Percentiles rank a stretch among this genome's conserved stretches.
phyloP scores from a whole-genome alignment of 169 alveolate species.

The Cystoisospora suis region DNA sequence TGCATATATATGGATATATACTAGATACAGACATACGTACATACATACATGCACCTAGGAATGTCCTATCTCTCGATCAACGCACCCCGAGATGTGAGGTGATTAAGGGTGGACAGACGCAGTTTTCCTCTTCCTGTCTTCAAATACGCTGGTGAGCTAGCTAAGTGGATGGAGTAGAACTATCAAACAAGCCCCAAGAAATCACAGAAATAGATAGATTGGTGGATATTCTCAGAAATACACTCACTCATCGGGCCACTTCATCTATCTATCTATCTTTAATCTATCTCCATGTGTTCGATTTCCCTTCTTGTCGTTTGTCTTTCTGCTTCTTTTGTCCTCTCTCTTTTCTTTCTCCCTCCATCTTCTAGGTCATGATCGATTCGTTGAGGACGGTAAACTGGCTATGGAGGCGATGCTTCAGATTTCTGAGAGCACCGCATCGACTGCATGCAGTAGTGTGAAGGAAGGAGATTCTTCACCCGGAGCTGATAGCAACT shows the following conservation, averaged over 20 bases:
- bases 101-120: too few species aligned
- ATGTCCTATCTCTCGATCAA: too few species aligned
- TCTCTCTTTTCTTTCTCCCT: not conserved
- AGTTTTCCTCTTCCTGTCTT: too few species aligned
- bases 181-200: too few species aligned
- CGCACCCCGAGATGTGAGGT: too few species aligned
- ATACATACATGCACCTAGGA: too few species aligned
- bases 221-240: too few species aligned
- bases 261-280: not conserved
- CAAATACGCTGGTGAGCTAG: too few species aligned
- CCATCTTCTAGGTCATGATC: slow-evolving; percentile 22
- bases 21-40: too few species aligned
- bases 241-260: not conserved
- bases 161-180: too few species aligned
- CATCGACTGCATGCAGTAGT: not conserved
- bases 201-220: too few species aligned
- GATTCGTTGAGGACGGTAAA: slow-evolving; percentile 34
- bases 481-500: not conserved
- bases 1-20: too few species aligned
- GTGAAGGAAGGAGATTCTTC: not conserved
- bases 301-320: not conserved
- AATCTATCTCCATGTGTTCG: not conserved
- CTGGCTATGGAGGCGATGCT: slow-evolving; percentile 51
- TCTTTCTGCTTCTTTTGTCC: not conserved
- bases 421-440: slow-evolving; percentile 32